Evolutionary conservation across 805 yeast genomes (phyloP), one percentile per base, ranked within the genome.

Genomic region (Candida nonsorbophila): DNA sequence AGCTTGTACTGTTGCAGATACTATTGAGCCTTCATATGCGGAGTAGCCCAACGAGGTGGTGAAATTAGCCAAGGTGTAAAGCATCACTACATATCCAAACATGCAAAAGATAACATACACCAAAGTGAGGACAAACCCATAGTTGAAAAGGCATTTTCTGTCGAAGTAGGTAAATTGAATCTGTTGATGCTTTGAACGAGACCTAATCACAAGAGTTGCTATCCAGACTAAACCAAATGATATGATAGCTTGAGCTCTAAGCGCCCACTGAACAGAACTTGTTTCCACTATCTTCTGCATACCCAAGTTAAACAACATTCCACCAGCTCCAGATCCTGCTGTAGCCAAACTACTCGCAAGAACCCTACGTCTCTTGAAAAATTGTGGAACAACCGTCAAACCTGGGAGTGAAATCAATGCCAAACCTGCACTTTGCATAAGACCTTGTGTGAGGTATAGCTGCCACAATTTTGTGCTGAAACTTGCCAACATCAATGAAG

Each of bases 291-390:
- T 42, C 24, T 58, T 53, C 40, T 71, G 69, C 66, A 73, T 57
- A 4, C 68, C 75, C 36, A 72, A 49, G 33, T 65, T 67, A 44
- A 62, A 72, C 10, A 67, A 39, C 5, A 73, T 51, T 11, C 79
- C 79, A 12, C 78, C 78, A 13, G 59, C 44, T 8, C 78, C 79
- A 5, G 74, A 63, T 0, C 78, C 79, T 6, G 73, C 61, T 1
- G 72, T 58, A 3, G 67, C 56, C 3, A 73, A 12, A 3, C 75
- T 73, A 27, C 59, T 43, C 1, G 75, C 76, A n/a, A 67, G 45
- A 17, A 78, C 78, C 40, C 88, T 62, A 34, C 58, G 77, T 39
- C 72, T 77, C 24, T 72, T 52, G 48, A 83, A 83, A 81, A 84
- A 82, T 31, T 76, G 84, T 0, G 87, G 86, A 15, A 82, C 44